These are phyloP conservation scores for Cryoendolithus antarcticus DNA, from an alignment of 2,329 filamentous ascomycete genomes.

Conservation along the genomic window DNA sequence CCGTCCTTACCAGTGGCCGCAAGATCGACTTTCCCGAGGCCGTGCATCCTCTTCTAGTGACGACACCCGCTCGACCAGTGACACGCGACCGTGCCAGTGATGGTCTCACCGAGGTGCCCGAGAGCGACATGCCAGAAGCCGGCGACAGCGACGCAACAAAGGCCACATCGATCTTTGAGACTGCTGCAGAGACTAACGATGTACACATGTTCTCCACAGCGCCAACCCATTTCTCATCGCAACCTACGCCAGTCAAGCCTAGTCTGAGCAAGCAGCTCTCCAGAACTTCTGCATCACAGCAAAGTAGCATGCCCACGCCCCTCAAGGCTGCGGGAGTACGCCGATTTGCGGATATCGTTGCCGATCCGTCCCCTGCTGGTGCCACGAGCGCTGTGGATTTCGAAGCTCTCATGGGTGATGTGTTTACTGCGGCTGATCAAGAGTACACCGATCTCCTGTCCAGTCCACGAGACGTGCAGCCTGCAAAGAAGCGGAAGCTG, in stretches of 20 bases:
- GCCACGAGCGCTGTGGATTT: constrained; percentile 21
- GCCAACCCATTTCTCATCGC: constrained; percentile 23
- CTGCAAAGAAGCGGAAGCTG: constrained; percentile 12
- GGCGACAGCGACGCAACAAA: constrained; percentile 3
- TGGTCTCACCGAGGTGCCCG: constrained; percentile 14
- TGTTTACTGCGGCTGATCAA: constrained; percentile 27
- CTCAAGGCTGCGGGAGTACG: constrained; percentile 19
- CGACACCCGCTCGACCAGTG: too few relatives aligned
- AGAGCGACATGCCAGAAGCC: constrained; percentile 16
- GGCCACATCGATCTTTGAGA: constrained; percentile 1
- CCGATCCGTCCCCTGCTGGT: constrained; percentile 14
- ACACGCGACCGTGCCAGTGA: neutral
- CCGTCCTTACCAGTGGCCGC: neutral
- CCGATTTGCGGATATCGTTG: constrained; percentile 20
- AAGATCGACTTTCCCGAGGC: neutral
- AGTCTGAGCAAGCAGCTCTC: constrained; percentile 9
- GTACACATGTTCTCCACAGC: constrained; percentile 24
- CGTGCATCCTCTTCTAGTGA: neutral
- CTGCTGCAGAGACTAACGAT: constrained; percentile 7
- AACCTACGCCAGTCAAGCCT: constrained; percentile 12
- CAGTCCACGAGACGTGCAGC: constrained; percentile 9
- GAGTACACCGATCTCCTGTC: constrained; percentile 17
- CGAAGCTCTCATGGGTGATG: constrained; percentile 18
- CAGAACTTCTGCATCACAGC: constrained; percentile 13
- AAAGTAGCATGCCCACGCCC: constrained; percentile 19